A percentile compares a stretch with the other conserved stretches of the same genome.
phyloP scores from a whole-genome alignment of 2,329 filamentous ascomycete species.

The Calonectria pseudoturangicola region DNA sequence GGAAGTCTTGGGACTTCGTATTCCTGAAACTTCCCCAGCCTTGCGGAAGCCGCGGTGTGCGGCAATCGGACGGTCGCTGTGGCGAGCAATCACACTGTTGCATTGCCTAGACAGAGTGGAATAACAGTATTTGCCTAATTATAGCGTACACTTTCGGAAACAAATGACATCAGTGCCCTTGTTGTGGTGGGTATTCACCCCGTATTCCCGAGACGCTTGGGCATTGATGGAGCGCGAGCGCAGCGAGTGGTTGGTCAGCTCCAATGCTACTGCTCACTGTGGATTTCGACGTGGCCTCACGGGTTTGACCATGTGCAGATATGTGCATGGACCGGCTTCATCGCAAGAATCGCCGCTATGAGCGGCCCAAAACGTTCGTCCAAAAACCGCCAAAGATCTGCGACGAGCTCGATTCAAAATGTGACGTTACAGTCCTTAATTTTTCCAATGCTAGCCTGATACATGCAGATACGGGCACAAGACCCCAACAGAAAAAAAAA shows the following conservation, averaged over 20 bases:
- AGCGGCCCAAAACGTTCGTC: conserved; percentile 17
- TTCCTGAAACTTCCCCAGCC: conserved; percentile 20
- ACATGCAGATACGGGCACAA: background rate
- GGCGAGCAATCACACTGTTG: conserved; percentile 2
- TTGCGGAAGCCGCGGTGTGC: background rate
- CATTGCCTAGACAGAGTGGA: background rate
- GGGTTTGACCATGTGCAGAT: conserved; percentile 5
- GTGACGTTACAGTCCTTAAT: conserved; percentile 12
- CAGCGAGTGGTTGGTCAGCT: conserved; percentile 1
- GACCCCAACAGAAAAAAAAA: background rate
- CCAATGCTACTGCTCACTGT: background rate
- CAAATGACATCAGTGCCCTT: conserved; percentile 13
- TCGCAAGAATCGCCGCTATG: conserved; percentile 8
- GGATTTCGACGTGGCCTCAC: conserved; percentile 22
- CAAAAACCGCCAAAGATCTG: conserved; percentile 7
- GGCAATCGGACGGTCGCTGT: background rate
- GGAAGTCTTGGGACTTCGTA: conserved; percentile 17
- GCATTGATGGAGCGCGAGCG: background rate
- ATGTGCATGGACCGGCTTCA: background rate
- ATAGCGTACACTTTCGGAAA: conserved; percentile 10
- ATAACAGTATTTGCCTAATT: background rate
- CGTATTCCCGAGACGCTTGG: conserved; percentile 27
- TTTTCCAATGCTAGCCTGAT: background rate
- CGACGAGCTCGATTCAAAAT: background rate
- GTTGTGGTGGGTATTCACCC: background rate